Conservation (phyloP, 108 stramenopile species). For the Stephanodiscus minutulus region DNA sequence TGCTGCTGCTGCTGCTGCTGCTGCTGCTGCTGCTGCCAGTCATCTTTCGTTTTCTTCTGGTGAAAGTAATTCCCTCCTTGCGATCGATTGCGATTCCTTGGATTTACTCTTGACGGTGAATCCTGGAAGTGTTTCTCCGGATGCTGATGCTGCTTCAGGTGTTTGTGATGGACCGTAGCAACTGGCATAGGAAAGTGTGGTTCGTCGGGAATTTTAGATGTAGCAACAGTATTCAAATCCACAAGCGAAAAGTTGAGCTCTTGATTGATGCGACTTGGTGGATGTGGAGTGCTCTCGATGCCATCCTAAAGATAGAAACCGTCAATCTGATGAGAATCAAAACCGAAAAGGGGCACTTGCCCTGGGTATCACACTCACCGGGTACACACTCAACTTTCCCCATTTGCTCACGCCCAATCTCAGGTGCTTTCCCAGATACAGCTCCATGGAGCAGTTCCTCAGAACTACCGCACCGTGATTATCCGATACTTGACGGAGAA, state of each 20-base stretch:
- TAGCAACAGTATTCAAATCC: constrained; percentile 68
- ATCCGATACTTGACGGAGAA: constrained; percentile 59
- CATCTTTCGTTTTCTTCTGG: constrained; percentile 17
- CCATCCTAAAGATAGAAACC: constrained; percentile 49
- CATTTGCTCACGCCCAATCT: constrained; percentile 86
- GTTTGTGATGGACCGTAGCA: constrained; percentile 9
- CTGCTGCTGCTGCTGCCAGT: constrained; percentile 20
- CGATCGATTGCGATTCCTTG: constrained; percentile 1
- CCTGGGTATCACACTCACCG: constrained; percentile 25
- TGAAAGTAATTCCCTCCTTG: constrained; percentile 16
- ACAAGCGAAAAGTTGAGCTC: constrained; percentile 73
- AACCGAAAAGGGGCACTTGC: background rate
- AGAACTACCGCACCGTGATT: constrained; percentile 71
- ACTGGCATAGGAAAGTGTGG: constrained; percentile 9
- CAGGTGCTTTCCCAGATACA: constrained; percentile 77
- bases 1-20: constrained; percentile 25
- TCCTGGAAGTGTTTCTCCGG: constrained; percentile 1
- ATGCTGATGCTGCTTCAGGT: constrained; percentile 13
- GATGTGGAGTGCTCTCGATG: constrained; percentile 77
- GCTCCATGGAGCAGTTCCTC: constrained; percentile 80
- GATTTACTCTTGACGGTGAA: constrained; percentile 9
- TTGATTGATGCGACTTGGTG: constrained; percentile 69
- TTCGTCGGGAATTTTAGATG: constrained; percentile 44
- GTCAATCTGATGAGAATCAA: background rate
- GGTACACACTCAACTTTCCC: constrained; percentile 79